Evolutionary conservation across 2,329 filamentous ascomycete genomes (phyloP), one percentile per base, ranked within the genome.

Genomic region (Acrocalymma vagum): DNA sequence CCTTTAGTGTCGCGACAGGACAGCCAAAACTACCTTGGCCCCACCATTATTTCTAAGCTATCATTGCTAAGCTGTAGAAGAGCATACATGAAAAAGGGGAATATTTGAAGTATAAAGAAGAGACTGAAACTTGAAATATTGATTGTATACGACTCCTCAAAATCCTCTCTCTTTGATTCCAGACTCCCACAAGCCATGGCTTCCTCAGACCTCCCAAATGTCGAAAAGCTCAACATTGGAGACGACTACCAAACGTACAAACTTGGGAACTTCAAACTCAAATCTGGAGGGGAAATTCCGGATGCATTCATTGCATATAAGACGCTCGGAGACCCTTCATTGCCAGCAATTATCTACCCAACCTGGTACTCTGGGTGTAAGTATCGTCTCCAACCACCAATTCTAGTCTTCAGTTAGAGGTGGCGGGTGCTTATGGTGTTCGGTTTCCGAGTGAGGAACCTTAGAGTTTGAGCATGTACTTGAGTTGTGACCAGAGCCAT

Each of bases 301-400:
- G 66, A 81, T 52, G 88, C 88, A 2, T 80, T 81, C 58, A 82
- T 93, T 38, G 86, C 87, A 11, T 93, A 89, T 75, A 90, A 87
- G 67, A 89, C 87, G 0, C 86, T 87, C 53, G 88, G 88, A 14
- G 74, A 84, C 40, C 63, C 80, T 0, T 77, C 72, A 0, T 75
- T 72, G 5, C 87, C 87, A 6, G 83, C 83, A 3, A 81, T 92
- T 42, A 79, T 92, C 46, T 92, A 92, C 59, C 88, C 88, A 2
- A 84, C 84, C 2, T 92, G 88, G 88, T 92, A 85, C 63, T 85
- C 82, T 13, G 84, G 84, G 44, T 52, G 78, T 81, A 63, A 34
- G 75, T 67, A 24, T 37, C 29, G 41, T n/a, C 16, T 17, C 5
- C 68, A 63, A 22, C 17, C 25, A 10, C n/a, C 8, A 11, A 9